phyloP scores from a whole-genome alignment of 2,329 filamentous ascomycete species.

The Zymoseptoria crescenta region DNA sequence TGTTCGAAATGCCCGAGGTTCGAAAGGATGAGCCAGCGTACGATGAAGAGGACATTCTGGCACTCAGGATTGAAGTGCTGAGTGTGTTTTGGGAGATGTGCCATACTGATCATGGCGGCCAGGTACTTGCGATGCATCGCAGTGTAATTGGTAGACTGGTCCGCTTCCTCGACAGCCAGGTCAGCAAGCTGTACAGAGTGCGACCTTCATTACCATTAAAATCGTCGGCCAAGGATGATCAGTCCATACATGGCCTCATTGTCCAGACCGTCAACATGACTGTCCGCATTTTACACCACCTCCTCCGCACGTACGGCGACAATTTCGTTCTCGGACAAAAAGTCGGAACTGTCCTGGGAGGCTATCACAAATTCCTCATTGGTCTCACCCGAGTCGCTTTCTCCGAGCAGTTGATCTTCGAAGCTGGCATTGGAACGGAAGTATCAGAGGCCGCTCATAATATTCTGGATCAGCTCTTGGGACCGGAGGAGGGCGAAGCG shows the following conservation, averaged over 20 bases:
- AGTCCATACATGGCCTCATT: constrained; percentile 32
- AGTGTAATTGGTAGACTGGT: constrained; percentile 68
- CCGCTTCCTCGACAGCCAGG: constrained; percentile 64
- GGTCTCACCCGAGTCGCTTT: constrained; percentile 79
- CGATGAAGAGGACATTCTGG: constrained; percentile 35
- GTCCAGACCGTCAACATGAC: constrained; percentile 50
- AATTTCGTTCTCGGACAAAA: constrained; percentile 62
- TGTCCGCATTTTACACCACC: constrained; percentile 53
- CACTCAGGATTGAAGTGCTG: constrained; percentile 40
- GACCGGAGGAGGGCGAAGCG: constrained; percentile 66
- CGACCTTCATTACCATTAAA: constrained; percentile 14
- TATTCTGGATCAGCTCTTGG: constrained; percentile 71
- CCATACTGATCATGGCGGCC: constrained; percentile 53
- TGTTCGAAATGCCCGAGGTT: constrained; percentile 48
- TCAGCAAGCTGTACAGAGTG: constrained; percentile 51
- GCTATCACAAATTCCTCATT: constrained; percentile 73
- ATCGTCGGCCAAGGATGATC: neutral
- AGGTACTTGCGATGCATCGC: constrained; percentile 60
- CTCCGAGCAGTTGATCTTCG: constrained; percentile 68
- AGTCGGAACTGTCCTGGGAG: constrained; percentile 60
- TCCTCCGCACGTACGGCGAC: constrained; percentile 50
- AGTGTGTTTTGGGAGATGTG: constrained; percentile 50
- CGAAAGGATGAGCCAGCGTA: constrained; percentile 36
- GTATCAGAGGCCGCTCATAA: constrained; percentile 75
- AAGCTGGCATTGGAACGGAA: constrained; percentile 67